Conservation (phyloP, 495 filamentous ascomycete genomes). For the Annulohypoxylon maeteangense region DNA sequence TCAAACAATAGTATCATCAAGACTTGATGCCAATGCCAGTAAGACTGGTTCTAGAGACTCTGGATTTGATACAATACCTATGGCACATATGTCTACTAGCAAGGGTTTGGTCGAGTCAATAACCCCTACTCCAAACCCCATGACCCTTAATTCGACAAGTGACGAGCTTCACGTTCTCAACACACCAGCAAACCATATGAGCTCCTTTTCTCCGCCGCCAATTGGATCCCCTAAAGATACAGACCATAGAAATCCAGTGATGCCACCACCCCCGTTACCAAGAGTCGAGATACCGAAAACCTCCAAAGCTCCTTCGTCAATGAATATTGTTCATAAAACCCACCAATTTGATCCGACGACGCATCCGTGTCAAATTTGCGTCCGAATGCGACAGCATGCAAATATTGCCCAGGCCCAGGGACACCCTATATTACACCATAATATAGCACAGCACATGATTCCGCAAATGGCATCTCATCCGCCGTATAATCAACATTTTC, state of each 20-base stretch:
- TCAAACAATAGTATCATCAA: slow-evolving; percentile 21
- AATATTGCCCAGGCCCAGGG: slow-evolving; percentile 41
- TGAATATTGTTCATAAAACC: background rate
- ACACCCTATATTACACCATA: slow-evolving; percentile 35
- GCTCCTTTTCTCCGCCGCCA: background rate
- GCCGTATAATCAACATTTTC: slow-evolving; percentile 35
- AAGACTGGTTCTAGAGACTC: background rate
- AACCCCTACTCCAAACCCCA: background rate
- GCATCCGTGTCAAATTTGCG: slow-evolving; percentile 45
- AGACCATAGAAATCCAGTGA: slow-evolving; percentile 12
- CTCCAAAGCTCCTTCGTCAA: slow-evolving; percentile 5
- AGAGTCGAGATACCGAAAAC: background rate
- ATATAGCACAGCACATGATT: slow-evolving; percentile 35
- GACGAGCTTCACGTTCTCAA: slow-evolving; percentile 12
- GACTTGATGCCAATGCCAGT: background rate
- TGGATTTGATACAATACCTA: slow-evolving; percentile 3
- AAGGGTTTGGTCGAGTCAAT: background rate
- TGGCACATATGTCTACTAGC: slow-evolving; percentile 16
- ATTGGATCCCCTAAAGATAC: background rate
- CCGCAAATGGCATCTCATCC: slow-evolving; percentile 36
- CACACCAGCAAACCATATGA: background rate
- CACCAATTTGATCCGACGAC: slow-evolving; percentile 17
- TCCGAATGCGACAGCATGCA: slow-evolving; percentile 39
- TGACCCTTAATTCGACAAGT: background rate
- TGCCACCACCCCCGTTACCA: slow-evolving; percentile 38